Percentiles rank a stretch among this genome's conserved stretches.
These are phyloP conservation scores for Dalbergia cochinchinensis DNA, from an alignment of 306 rosid genomes.

Conservation along the genomic window DNA sequence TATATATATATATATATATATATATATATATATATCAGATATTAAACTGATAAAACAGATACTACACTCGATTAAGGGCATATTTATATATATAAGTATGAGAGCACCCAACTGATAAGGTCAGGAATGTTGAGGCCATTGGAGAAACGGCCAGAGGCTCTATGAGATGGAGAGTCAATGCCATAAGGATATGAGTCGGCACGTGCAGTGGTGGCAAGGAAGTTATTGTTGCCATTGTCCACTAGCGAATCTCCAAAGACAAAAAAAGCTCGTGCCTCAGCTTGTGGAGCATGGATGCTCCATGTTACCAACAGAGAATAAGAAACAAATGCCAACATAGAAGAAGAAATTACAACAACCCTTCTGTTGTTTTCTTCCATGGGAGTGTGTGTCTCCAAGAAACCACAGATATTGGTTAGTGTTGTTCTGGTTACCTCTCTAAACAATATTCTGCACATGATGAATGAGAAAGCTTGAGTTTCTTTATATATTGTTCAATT, in stretches of 20 bases:
- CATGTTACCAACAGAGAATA: not conserved
- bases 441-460: not conserved
- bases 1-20: too few relatives aligned
- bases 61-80: too few relatives aligned
- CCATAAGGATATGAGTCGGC: constrained; percentile 85
- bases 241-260: constrained; percentile 90
- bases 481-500: constrained; percentile 32
- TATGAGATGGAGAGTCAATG: constrained; percentile 46
- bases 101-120: constrained; percentile 31
- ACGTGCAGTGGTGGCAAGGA: constrained; percentile 78
- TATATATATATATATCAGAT: too few relatives aligned
- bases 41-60: too few relatives aligned
- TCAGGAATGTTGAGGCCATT: constrained; percentile 51
- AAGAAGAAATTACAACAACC: not conserved
- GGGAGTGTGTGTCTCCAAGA: not conserved
- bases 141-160: constrained; percentile 52
- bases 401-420: not conserved
- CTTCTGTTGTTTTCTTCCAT: constrained; percentile 35
- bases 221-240: constrained; percentile 85
- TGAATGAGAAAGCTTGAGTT: not conserved
- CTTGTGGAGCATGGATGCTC: constrained; percentile 29
- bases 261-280: constrained; percentile 64
- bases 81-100: too few relatives aligned
- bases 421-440: not conserved
- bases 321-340: not conserved